Conservation (phyloP, 768 basidiomycete species). For the Russula foetens region DNA sequence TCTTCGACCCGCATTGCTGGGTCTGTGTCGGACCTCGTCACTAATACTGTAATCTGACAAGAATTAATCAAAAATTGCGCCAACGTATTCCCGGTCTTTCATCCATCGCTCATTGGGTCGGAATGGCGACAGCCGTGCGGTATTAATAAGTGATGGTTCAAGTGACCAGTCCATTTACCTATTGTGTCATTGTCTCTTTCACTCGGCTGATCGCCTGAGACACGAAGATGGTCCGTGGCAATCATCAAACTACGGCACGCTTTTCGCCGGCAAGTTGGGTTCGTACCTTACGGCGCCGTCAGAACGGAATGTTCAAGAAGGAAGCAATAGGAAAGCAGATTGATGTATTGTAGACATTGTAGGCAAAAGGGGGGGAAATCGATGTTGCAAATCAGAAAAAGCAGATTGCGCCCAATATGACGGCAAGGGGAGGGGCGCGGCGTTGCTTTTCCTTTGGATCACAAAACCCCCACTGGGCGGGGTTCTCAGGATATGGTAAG, state of each 20-base stretch:
- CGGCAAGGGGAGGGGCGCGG: too few species aligned
- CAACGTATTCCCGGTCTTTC: not conserved
- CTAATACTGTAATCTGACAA: not conserved
- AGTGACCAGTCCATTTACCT: not conserved
- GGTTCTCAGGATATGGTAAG: not conserved
- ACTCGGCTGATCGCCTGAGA: not conserved
- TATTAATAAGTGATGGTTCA: too few species aligned
- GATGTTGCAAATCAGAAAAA: not conserved
- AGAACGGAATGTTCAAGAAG: not conserved
- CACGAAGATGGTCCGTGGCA: not conserved
- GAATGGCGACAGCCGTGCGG: not conserved
- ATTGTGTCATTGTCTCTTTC: not conserved
- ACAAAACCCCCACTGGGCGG: not conserved
- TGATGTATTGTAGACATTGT: too few species aligned
- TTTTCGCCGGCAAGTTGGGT: not conserved
- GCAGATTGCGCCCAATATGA: not conserved
- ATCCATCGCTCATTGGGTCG: not conserved
- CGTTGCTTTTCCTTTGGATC: too few species aligned
- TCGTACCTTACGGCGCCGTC: not conserved
- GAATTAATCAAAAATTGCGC: not conserved
- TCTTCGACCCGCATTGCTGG: not conserved
- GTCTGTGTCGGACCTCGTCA: not conserved
- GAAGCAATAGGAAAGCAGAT: too few species aligned
- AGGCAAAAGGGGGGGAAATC: not conserved
- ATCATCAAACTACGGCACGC: not conserved